Conservation (phyloP, 176 grass and related monocot genomes). For the Cymbopogon citratus region DNA sequence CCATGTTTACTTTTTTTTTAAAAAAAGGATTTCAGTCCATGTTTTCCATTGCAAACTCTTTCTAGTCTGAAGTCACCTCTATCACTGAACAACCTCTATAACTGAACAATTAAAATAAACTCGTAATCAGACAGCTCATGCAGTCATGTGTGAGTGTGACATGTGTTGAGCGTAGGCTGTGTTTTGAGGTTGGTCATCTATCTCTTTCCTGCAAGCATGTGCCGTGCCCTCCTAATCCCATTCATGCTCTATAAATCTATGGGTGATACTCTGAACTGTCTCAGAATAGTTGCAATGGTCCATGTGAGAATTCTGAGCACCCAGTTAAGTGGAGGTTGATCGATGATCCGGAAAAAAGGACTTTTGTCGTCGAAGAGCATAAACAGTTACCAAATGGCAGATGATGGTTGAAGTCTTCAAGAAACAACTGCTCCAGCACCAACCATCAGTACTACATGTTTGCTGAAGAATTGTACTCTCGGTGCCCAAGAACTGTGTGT, state of each 20-base stretch:
- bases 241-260: slow-evolving; percentile 16
- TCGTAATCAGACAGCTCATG: slow-evolving; percentile 5
- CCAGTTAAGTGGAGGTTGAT: slow-evolving; percentile 1
- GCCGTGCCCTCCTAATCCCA: slow-evolving; percentile 21
- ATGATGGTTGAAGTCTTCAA: background rate
- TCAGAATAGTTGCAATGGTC: slow-evolving; percentile 2
- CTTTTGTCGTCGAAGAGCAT: background rate
- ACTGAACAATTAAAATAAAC: background rate
- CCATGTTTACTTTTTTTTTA: background rate
- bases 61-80: background rate
- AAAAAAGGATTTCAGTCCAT: background rate
- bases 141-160: slow-evolving; percentile 10
- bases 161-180: background rate
- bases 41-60: background rate
- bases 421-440: background rate
- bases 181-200: slow-evolving; percentile 22
- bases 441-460: background rate
- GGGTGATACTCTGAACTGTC: slow-evolving; percentile 23
- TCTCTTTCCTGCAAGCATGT: slow-evolving; percentile 51
- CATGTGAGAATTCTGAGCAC: background rate
- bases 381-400: slow-evolving; percentile 23
- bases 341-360: background rate
- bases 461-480: background rate
- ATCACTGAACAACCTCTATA: background rate
- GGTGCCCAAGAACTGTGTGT: background rate